Evolutionary conservation across 106 monocot genomes (phyloP), one percentile per base, ranked within the genome.

Genomic region (Narthecium ossifragum): DNA sequence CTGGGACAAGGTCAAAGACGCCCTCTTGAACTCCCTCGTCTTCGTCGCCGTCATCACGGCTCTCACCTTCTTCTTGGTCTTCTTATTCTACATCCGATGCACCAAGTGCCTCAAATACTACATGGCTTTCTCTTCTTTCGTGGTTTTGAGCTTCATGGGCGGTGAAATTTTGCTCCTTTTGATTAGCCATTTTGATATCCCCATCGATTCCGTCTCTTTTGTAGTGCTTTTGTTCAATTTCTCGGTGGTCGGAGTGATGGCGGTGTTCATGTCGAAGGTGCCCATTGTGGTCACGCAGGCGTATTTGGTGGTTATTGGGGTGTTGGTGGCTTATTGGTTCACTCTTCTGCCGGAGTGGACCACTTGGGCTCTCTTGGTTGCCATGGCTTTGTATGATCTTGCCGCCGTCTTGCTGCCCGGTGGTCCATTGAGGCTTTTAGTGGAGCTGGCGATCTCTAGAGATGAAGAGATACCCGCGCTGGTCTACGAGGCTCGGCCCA

Each of bases 311-410:
- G 9, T 75, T 25, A 81, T 96, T 31, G 96, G 76, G 11, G 96
- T 86, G 10, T 37, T 96, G 12, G 82, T 85, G 10, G 96, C 96
- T 30, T 96, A 84, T 59, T 86, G 83, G 80, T 96, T 96, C 68
- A 84, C 90, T 30, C 59, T 84, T 25, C 78, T 96, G 1, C 96
- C 96, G 2, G 96, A 90, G 66, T 96, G 96, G 96, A 96, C 96
- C 23, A 81, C 90, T 2, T 96, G 96, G 96, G 76, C 80, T 17
- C 59, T 96, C 48, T 48, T 96, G 37, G 58, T 96, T 26, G 66
- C 86, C 49, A 81, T 96, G 75, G 62, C 96, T 4, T 14, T 96
- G 45, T 96, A 96, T 50, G 96, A 96, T 52, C 53, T 96, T 28
- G 90, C 86, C 0, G 96, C 96, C 8, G 96, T 96, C 14, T 53